Base-by-base conservation (phyloP, 257 asterid species). In the Schizonepeta tenuifolia region DNA sequence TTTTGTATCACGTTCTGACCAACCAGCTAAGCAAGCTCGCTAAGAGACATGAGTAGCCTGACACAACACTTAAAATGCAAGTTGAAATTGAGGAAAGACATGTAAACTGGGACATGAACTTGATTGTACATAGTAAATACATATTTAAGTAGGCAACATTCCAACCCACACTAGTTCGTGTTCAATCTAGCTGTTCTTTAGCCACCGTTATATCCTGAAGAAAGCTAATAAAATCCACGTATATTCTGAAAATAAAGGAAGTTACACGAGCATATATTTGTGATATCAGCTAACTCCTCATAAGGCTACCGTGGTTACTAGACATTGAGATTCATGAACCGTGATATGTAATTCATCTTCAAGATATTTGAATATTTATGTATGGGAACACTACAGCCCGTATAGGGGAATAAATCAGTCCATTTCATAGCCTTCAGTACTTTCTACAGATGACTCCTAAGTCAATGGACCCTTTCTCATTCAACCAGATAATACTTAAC, bases 91-190 rank as follows among this genome's bases (percentile, higher is more conserved):
- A 33, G 26, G 15, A 41, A 53, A 35, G 69, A 2, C 9, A 33
- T 62, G 44, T 54, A 60, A 17, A 11, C n/a, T 14, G 55, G 21
- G 63, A 36, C 46, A 14, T 63, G 55, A 17, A 15, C 51, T 20
- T 20, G 15, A 49, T 28, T 28, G 15, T 36, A 58, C 33, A 28
- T 50, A 47, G 6, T 43, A 56, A 46, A 43, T 18, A 61, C 74
- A 49, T 57, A 17, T n/a, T 60, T 65, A 41, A 31, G 44, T 14
- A 66, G 56, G 57, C 22, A 59, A 63, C 4, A 28, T 46, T 65
- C 69, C 72, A 70, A 24, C 67, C 61, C 65, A 31, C 72, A 43
- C 57, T 11, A 28, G 68, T 78, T 70, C 64, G 44, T 33, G 35
- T 10, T 35, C 64, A 67, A 58, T 47, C 38, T 74, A 44, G 44